Evolutionary conservation across 192 early-diverging fungal genomes (phyloP).

Genomic region (Podila horticola): DNA sequence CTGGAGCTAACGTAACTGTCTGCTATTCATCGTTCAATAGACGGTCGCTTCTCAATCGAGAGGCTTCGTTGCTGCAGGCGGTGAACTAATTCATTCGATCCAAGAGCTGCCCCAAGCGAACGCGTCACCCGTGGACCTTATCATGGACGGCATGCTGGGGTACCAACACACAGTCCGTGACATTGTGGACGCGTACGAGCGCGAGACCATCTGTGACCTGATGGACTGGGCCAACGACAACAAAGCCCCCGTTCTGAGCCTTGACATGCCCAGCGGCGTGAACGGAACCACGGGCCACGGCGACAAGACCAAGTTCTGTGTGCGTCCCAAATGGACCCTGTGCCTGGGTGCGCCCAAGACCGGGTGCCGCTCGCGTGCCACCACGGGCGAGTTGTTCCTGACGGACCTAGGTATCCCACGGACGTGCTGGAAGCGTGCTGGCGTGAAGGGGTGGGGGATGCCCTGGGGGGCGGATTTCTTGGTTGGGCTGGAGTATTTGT

Average conservation of each 20-base stretch:
- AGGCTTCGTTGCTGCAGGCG: slow-evolving; percentile 60
- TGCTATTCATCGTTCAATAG: background rate
- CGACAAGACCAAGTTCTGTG: slow-evolving; percentile 57
- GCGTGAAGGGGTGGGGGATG: slow-evolving; percentile 60
- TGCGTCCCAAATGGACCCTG: slow-evolving; percentile 81
- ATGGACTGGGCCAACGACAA: slow-evolving; percentile 80
- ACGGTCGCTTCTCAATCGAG: slow-evolving; percentile 33
- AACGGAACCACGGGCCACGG: slow-evolving; percentile 55
- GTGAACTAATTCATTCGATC: slow-evolving; percentile 48
- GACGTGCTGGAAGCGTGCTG: slow-evolving; percentile 66
- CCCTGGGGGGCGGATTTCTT: slow-evolving; percentile 73
- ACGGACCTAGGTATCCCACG: slow-evolving; percentile 82
- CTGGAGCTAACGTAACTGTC: background rate
- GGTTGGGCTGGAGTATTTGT: slow-evolving; percentile 62
- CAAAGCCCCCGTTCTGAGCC: slow-evolving; percentile 66
- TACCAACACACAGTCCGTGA: slow-evolving; percentile 65
- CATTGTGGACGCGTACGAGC: slow-evolving; percentile 55
- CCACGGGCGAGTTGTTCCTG: slow-evolving; percentile 78
- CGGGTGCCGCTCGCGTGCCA: slow-evolving; percentile 64
- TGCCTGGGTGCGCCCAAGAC: slow-evolving; percentile 78
- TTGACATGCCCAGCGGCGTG: slow-evolving; percentile 80
- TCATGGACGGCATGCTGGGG: slow-evolving; percentile 79
- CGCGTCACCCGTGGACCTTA: slow-evolving; percentile 70
- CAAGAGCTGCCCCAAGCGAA: slow-evolving; percentile 67
- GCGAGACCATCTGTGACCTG: slow-evolving; percentile 59